Evolutionary conservation across 257 asterid genomes (phyloP), one percentile per base, ranked within the genome.

Genomic region (Ocimum tenuiflorum): DNA sequence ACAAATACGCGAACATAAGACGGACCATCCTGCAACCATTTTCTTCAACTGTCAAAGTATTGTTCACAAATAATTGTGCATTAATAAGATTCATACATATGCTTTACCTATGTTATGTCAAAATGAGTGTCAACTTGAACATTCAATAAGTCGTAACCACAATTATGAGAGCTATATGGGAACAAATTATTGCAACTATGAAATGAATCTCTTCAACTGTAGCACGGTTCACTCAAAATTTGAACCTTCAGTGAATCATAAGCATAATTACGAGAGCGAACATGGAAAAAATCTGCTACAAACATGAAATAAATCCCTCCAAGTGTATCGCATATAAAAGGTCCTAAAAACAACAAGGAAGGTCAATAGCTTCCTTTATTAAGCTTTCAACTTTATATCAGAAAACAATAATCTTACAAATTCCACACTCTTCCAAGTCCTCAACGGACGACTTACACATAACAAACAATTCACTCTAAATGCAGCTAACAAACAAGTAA

Each of bases 11-110:
- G 87, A 73, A 88, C 39, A 65, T 88, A 87, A 54, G 96, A 81
- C 29, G 85, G 87, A 69, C 95, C 97, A 73, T 90, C 97, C 96
- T 90, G 95, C 56, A 76, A 78, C 42, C 53, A 36, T 42, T 48
- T 31, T 64, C 23, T 24, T 61, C 42, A 49, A 47, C 35, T 50
- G 47, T 74, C 55, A 49, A 56, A 29, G 43, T 24, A 15, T 45
- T 24, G 65, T 12, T 41, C 23, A 47, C 39, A 2, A 20, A 36
- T 14, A 29, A 62, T 27, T 19, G 18, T 43, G 38, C 13, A 57
- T 43, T 63, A 22, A 41, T 33, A 20, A 55, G 63, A 75, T 54
- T 43, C 18, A 49, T n/a, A 6, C 1, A 19, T 38, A 60, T 8
- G 57, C 23, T 38, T 12, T 14, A 31, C 10, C 46, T 18, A 8